phyloP scores from a whole-genome alignment of 441 rosid genomes.

The Erodium trifolium region DNA sequence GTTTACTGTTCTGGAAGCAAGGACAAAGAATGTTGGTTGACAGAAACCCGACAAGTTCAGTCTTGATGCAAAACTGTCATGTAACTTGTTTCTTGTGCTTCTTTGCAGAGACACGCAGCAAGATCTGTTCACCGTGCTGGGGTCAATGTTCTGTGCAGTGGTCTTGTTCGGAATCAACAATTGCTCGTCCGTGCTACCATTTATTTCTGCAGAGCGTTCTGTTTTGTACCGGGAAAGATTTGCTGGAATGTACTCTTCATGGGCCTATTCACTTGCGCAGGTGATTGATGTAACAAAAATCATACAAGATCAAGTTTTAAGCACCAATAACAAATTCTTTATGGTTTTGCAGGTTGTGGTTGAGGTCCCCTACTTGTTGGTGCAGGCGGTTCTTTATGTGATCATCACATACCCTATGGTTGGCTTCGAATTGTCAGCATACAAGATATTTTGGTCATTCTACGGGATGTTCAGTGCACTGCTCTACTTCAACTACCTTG shows the following conservation, averaged over 20 bases:
- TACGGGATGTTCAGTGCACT: slow-evolving; percentile 36
- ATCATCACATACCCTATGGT: slow-evolving; percentile 38
- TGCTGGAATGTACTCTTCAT: slow-evolving; percentile 28
- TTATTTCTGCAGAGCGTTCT: slow-evolving; percentile 39
- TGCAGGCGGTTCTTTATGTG: slow-evolving; percentile 25
- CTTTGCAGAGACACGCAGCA: slow-evolving; percentile 44
- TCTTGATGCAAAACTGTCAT: no score
- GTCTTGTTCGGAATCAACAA: slow-evolving; percentile 51
- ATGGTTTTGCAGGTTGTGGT: slow-evolving; percentile 29
- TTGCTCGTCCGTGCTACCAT: slow-evolving; percentile 41
- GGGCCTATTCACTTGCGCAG: slow-evolving; percentile 54
- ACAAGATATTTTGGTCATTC: slow-evolving; percentile 40
- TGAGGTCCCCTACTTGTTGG: slow-evolving; percentile 37
- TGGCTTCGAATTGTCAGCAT: slow-evolving; percentile 30
- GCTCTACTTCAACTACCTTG: slow-evolving; percentile 39
- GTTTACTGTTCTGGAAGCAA: slow-evolving; percentile 54
- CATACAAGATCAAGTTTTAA: not conserved
- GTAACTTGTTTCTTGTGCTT: not conserved
- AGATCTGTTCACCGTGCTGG: slow-evolving; percentile 42
- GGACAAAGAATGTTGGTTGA: slow-evolving; percentile 43
- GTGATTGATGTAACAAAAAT: slow-evolving; percentile 14
- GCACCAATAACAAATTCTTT: not conserved
- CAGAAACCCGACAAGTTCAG: not conserved
- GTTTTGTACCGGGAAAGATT: slow-evolving; percentile 60
- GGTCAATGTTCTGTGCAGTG: slow-evolving; percentile 40